Percentiles rank a stretch among this genome's conserved stretches.
Evolutionary conservation across 2,329 filamentous ascomycete species (phyloP).

Genomic region (Chlorencoelia australis): DNA sequence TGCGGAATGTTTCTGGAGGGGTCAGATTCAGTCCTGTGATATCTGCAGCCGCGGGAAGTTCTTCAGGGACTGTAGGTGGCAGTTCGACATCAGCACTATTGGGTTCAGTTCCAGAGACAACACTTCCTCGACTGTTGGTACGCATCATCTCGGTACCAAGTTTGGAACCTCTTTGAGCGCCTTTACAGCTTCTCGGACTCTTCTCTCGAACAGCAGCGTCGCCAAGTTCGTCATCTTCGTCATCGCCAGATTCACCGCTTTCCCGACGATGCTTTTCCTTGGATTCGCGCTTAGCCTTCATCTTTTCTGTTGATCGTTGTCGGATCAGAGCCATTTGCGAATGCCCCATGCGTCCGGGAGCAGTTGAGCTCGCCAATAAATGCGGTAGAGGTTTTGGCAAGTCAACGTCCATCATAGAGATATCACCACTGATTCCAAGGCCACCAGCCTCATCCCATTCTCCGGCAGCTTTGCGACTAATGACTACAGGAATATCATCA

Average conservation of each 20-base stretch:
- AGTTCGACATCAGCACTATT: conserved; percentile 12
- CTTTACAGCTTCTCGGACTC: conserved; percentile 41
- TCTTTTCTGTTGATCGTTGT: conserved; percentile 61
- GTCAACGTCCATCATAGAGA: conserved; percentile 28
- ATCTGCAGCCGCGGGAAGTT: conserved; percentile 17
- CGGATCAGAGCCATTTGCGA: conserved; percentile 33
- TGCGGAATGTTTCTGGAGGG: conserved; percentile 20
- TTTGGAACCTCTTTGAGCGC: conserved; percentile 66
- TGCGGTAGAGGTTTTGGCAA: conserved; percentile 38
- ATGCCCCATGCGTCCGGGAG: conserved; percentile 49
- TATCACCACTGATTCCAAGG: conserved; percentile 63
- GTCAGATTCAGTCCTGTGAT: conserved; percentile 20
- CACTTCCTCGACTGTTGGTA: conserved; percentile 85
- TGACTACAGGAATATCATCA: conserved; percentile 68
- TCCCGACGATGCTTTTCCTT: conserved; percentile 65
- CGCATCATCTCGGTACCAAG: conserved; percentile 97
- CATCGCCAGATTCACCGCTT: conserved; percentile 79
- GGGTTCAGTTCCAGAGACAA: conserved; percentile 31
- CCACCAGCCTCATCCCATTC: conserved; percentile 76
- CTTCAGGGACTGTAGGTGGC: conserved; percentile 3
- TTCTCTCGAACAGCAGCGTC: conserved; percentile 32
- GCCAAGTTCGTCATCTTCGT: conserved; percentile 87
- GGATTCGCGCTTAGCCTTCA: conserved; percentile 64
- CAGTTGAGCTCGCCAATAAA: conserved; percentile 51
- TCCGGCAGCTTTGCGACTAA: conserved; percentile 61